Evolutionary conservation across 2,329 filamentous ascomycete genomes (phyloP), one percentile per base, ranked within the genome.

Genomic region (Xylariaceae sp.): DNA sequence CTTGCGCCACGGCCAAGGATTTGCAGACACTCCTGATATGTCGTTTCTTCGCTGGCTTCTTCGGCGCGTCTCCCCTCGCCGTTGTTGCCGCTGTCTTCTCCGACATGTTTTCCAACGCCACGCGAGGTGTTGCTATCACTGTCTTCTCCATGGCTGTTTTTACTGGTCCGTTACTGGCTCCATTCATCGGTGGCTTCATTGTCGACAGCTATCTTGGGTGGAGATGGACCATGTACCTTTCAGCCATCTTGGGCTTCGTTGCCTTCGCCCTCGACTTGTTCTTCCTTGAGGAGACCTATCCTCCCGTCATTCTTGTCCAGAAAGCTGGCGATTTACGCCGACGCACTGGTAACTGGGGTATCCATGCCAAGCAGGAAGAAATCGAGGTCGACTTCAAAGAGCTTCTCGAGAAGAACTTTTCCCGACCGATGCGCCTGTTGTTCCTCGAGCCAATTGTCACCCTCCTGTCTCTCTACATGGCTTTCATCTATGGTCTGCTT

Each of bases 31-130:
- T 92, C 17, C 72, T 88, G 19, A 77, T 90, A 49, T 83, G 82
- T 61, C 82, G 88, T 12, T 89, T 92, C 71, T 87, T 90, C 59
- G 72, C 73, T 51, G 87, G 88, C 43, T 86, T 87, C 64, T 86
- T 86, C 55, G 86, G 85, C 27, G 85, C 84, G 45, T 85, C 81
- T 52, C 81, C 84, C 2, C 69, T 89, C 39, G 78, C 87, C 57
- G 75, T 88, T 62, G 85, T 86, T 46, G 85, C 82, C 3, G 85
- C 84, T 51, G 81, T 87, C 46, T 87, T 87, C 67, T 82, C 81
- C 18, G 86, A 89, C 67, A 83, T 87, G 80, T 85, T 85, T 59
- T 78, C 82, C 67, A 83, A 85, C 67, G 72, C 75, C 54, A 80
- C 77, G 40, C 75, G 83, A 56, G 79, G 85, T 49, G 67, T 77